A percentile compares a stretch with the other conserved stretches of the same genome.
Evolutionary conservation across 1,139 yeast genomes (phyloP).

Genomic region (Yamadazyma kanchanaburiensis): DNA sequence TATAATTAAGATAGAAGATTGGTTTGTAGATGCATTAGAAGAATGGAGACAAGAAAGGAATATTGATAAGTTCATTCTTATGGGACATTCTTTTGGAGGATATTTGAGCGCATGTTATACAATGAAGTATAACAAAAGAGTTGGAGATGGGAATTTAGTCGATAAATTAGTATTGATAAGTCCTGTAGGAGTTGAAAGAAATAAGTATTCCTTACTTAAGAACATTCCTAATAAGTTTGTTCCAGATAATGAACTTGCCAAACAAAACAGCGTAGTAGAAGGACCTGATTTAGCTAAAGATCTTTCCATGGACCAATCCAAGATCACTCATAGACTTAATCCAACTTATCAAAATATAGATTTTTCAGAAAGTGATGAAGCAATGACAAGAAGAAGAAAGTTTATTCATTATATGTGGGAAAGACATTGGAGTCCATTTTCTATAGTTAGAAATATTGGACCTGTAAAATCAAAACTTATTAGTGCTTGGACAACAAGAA

Average conservation of each 20-base stretch:
- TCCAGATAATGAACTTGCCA: constrained; percentile 21
- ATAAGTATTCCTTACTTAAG: constrained; percentile 26
- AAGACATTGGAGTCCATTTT: constrained; percentile 36
- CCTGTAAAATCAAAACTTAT: constrained; percentile 36
- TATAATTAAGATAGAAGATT: constrained; percentile 54
- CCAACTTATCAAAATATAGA: constrained; percentile 10
- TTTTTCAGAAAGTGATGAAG: constrained; percentile 8
- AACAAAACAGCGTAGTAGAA: constrained; percentile 27
- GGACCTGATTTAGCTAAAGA: constrained; percentile 13
- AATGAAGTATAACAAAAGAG: constrained; percentile 48
- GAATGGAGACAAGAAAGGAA: constrained; percentile 67
- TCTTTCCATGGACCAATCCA: constrained; percentile 5
- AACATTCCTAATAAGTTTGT: constrained; percentile 16
- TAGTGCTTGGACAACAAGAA: constrained; percentile 39
- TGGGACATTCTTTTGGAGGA: constrained; percentile 95
- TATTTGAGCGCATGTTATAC: constrained; percentile 80
- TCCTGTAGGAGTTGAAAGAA: constrained; percentile 47
- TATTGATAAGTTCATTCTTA: constrained; percentile 59
- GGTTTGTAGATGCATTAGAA: constrained; percentile 81
- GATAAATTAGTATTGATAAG: constrained; percentile 41
- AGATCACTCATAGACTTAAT: constrained; percentile 8
- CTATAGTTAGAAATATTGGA: constrained; percentile 33
- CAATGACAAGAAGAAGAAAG: constrained; percentile 18
- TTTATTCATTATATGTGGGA: constrained; percentile 33
- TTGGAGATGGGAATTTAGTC: constrained; percentile 29